A percentile compares a stretch with the other conserved stretches of the same genome.
Conservation (phyloP, 2,329 filamentous ascomycete species). For the Geosmithia flava region DNA sequence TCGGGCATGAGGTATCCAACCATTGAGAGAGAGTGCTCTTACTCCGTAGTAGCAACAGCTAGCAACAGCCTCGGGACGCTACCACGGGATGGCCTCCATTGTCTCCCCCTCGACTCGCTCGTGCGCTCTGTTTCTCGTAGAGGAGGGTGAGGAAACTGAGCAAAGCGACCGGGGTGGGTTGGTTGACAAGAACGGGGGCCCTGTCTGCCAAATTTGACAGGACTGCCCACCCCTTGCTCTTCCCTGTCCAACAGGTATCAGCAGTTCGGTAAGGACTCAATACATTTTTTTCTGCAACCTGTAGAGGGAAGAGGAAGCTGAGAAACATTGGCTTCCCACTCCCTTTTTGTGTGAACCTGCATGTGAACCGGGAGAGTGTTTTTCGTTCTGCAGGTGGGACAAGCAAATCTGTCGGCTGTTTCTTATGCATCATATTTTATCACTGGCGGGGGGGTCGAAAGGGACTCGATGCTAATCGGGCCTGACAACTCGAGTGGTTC, state of each 20-base stretch:
- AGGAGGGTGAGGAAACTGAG: not conserved
- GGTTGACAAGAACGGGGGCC: not conserved
- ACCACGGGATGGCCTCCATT: no score
- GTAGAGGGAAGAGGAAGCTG: no score
- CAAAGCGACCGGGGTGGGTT: not conserved
- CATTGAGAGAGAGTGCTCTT: not conserved
- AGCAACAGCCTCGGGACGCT: no score
- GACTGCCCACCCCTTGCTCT: no score
- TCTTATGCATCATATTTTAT: not conserved
- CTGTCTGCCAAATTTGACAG: not conserved
- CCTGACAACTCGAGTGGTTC: not conserved
- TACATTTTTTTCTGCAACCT: no score
- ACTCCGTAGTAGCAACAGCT: not conserved
- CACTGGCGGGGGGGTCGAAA: not conserved
- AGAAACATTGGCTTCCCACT: no score
- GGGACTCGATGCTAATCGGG: not conserved
- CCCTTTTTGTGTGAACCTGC: no score
- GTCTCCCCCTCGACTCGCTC: no score
- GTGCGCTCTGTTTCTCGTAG: no score
- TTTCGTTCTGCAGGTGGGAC: not conserved
- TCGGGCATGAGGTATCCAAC: not conserved
- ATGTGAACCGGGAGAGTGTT: not conserved
- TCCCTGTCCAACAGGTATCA: not conserved
- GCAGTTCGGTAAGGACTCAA: not conserved
- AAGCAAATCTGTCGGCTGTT: not conserved